Base-by-base conservation (phyloP, 2,329 filamentous ascomycete genomes). In the Fusarium nanum region DNA sequence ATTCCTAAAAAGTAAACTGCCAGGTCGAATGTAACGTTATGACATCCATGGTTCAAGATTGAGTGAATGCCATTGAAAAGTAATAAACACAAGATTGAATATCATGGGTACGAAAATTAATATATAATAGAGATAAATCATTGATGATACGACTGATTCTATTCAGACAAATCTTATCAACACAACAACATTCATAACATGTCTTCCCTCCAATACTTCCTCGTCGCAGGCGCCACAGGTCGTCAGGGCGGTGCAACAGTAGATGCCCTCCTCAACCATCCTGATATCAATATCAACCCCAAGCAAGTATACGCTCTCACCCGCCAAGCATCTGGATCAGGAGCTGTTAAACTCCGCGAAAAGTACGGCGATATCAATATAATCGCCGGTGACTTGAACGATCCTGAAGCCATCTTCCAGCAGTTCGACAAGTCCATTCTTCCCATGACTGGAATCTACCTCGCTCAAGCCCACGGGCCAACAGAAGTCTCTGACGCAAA, bases 371-470 rank as follows among this genome's bases (percentile, higher is more conserved):
- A 64, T 16, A 58, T 90, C 64, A 83, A 83, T 41, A 73, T 91
- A 8, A 80, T 91, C 8, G 76, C 86, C 72, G 88, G 88, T 23
- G 82, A 89, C 60, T 78, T 90, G 20, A 80, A 85, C 63, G 77
- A 87, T 37, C 78, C 83, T 0, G 75, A 79, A 1, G 78, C 73
- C 0, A 83, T 89, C 44, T 88, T 90, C 12, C 65, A 64, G 23
- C 68, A 74, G 1, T 12, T 74, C 6, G 65, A 64, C 30, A 61
- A 61, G 18, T 13, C 9, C 65, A 62, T 66, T 7, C 16, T 72
- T 10, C 23, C 22, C 34, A 56, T 48, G 12, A 74, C 63, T 7
- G 54, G 55, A 61, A 66, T 77, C 22, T 74, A 70, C 46, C 64
- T 75, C 13, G 73, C 73, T 2, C 73, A 75, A n/a, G 72, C 73